Evolutionary conservation across 305 asterid species (phyloP), one percentile per base, ranked within the genome.

Genomic region (Fraxinus angustifolia): DNA sequence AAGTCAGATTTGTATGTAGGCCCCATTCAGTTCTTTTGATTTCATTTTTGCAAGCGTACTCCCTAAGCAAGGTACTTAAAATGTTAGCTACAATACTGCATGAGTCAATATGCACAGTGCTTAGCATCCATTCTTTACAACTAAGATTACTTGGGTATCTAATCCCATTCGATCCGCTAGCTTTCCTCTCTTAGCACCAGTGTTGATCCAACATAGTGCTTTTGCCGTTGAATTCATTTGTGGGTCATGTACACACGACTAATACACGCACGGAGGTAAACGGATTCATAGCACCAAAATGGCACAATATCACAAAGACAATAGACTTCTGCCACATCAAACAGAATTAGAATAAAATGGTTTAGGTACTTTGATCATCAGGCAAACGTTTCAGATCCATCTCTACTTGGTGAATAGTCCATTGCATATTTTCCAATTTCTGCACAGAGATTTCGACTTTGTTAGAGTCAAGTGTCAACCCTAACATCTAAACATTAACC

Each of bases 331-430:
- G 68, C 30, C 68, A 6, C 68, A 6, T 19, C 10, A 53, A 53
- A 53, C 62, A 53, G 62, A 53, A 53, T 53, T n/a, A 10, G 23
- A 53, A 53, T 53, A n/a, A n/a, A n/a, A 19, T 58, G 30, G 68
- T 19, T 88, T 85, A 92, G 84, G 91, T 8, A 81, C 79, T 76
- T 36, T 88, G 85, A 71, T 90, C 89, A 86, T 91, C 97, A 60
- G 97, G 95, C 87, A 89, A 75, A 67, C 97, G 93, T 77, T 92
- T 95, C 87, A 95, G 89, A 86, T 95, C 99, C 97, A 95, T 92
- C 85, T 95, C 99, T 60, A 95, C 99, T 90, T 95, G 98, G 79
- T 89, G 93, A 85, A 95, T 95, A 75, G 99, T 95, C 98, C 99
- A 95, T 82, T 90, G 95, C 98, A 93, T 91, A 62, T 92, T 91